Conservation (phyloP, 768 basidiomycete genomes). For the Aureoboletus auriporus region DNA sequence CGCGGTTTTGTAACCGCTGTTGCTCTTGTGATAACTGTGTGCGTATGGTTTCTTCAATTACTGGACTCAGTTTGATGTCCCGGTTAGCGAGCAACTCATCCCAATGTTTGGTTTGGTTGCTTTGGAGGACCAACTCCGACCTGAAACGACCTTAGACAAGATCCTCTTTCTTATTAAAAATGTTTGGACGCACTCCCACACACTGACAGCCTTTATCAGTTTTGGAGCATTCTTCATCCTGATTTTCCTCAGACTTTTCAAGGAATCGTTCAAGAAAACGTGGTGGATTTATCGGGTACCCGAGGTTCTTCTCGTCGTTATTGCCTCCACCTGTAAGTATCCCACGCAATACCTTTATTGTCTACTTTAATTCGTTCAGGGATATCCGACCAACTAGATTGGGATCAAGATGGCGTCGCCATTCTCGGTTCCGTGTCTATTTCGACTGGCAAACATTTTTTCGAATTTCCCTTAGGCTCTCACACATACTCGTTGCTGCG, state of each 20-base stretch:
- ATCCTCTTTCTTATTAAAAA: conserved; percentile 67
- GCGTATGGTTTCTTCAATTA: conserved; percentile 23
- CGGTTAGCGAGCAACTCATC: conserved; percentile 69
- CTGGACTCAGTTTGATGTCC: neutral
- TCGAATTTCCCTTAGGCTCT: conserved; percentile 69
- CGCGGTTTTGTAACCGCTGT: conserved; percentile 86
- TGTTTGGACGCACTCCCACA: conserved; percentile 52
- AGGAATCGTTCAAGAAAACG: conserved; percentile 52
- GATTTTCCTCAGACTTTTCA: conserved; percentile 56
- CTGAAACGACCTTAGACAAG: conserved; percentile 73
- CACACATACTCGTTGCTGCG: conserved; percentile 61
- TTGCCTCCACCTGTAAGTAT: conserved; percentile 70
- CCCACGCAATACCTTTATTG: neutral
- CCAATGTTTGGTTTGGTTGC: conserved; percentile 82
- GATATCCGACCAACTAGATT: conserved; percentile 61
- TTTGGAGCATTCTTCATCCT: conserved; percentile 66
- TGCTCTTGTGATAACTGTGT: conserved; percentile 84
- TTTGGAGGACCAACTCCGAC: conserved; percentile 51
- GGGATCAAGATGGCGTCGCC: conserved; percentile 76
- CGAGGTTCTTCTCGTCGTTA: conserved; percentile 86
- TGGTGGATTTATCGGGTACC: conserved; percentile 80
- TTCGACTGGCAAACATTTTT: conserved; percentile 54
- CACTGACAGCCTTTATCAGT: conserved; percentile 68
- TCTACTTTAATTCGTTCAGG: conserved; percentile 38
- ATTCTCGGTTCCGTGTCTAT: conserved; percentile 79